Percentiles rank a stretch among this genome's conserved stretches.
phyloP scores from a whole-genome alignment of 805 yeast species.

The Ogataea methanolica region DNA sequence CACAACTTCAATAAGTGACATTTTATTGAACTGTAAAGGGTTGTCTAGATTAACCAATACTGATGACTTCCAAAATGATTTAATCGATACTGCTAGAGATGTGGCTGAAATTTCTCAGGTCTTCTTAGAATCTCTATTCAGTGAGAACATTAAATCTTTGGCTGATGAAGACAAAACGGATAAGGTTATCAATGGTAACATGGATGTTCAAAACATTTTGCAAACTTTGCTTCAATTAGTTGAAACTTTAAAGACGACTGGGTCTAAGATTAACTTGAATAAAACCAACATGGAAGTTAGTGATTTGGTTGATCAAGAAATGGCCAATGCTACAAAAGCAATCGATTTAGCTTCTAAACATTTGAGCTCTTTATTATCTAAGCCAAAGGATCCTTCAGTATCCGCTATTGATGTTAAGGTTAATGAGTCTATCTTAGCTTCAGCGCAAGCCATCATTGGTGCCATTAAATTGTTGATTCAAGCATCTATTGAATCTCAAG shows the following conservation, averaged over 20 bases:
- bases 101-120: constrained; percentile 57
- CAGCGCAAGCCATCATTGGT: constrained; percentile 76
- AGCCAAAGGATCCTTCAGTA: constrained; percentile 45
- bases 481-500: constrained; percentile 77
- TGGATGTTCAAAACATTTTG: constrained; percentile 66
- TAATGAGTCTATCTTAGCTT: constrained; percentile 69
- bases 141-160: constrained; percentile 45
- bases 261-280: constrained; percentile 24
- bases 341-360: constrained; percentile 62
- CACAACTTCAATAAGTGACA: constrained; percentile 56
- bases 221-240: constrained; percentile 53
- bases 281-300: constrained; percentile 49
- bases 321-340: constrained; percentile 67
- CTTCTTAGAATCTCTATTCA: constrained; percentile 56
- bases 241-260: constrained; percentile 44
- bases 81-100: constrained; percentile 45
- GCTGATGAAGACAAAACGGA: constrained; percentile 68
- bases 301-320: constrained; percentile 67
- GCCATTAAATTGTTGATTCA: constrained; percentile 68
- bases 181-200: constrained; percentile 67
- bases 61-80: constrained; percentile 47
- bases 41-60: constrained; percentile 48
- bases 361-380: constrained; percentile 46
- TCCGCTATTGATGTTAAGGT: constrained; percentile 59
- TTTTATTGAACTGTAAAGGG: constrained; percentile 68